Conservation (phyloP, 768 basidiomycete species). For the Termitomyces sp. region DNA sequence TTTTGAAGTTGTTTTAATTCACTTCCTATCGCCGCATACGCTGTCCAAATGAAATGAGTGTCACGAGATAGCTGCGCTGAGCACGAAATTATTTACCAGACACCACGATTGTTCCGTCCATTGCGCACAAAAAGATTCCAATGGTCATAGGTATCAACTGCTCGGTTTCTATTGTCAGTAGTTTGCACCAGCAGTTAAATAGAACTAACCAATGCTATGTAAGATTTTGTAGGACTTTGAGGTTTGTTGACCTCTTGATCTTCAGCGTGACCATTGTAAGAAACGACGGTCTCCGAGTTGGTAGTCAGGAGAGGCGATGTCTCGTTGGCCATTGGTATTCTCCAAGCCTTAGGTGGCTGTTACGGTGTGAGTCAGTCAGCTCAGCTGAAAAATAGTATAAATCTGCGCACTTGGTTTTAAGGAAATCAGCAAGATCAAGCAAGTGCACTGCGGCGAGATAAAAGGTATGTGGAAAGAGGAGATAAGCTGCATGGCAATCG, state of each 20-base stretch:
- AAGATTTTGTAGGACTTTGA: constrained; percentile 13
- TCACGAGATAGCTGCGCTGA: not conserved
- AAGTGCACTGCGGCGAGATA: not conserved
- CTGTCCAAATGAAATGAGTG: constrained; percentile 16
- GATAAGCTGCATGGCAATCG: constrained; percentile 1
- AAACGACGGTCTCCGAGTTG: constrained; percentile 1
- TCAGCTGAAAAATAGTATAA: not conserved
- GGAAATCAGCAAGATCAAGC: not conserved
- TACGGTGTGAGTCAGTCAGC: not conserved
- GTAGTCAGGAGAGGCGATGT: constrained; percentile 25
- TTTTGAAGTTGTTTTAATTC: constrained; percentile 58
- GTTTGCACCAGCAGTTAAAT: no score
- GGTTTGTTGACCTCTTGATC: constrained; percentile 8
- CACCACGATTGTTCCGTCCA: constrained; percentile 46
- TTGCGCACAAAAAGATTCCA: constrained; percentile 40
- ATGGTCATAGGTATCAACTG: constrained; percentile 43
- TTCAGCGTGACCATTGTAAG: constrained; percentile 8
- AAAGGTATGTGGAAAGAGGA: not conserved
- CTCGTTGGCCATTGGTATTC: constrained; percentile 26
- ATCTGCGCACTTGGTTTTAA: not conserved
- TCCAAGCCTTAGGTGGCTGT: not conserved
- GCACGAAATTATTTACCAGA: constrained; percentile 26
- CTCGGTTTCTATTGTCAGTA: not conserved
- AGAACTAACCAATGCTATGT: constrained; percentile 16
- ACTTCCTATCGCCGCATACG: constrained; percentile 50